Conservation (phyloP, 2,329 filamentous ascomycete genomes). For the Botrytis hyacinthi region DNA sequence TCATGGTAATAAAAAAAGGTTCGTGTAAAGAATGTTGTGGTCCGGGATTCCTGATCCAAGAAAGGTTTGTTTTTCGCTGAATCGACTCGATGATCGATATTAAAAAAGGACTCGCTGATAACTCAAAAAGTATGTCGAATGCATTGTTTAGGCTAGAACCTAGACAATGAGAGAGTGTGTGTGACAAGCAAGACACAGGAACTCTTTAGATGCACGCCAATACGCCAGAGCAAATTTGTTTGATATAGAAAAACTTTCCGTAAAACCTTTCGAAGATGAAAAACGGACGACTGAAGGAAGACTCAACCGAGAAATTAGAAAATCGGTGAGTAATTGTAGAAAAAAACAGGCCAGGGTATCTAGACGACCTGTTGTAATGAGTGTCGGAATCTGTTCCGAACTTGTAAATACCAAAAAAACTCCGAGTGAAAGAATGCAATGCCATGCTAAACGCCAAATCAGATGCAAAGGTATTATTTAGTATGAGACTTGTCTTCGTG, state of each 20-base stretch:
- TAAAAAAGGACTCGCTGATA: conserved; percentile 26
- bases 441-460: conserved; percentile 31
- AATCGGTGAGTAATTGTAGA: conserved; percentile 9
- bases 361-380: conserved; percentile 19
- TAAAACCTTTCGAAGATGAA: conserved; percentile 17
- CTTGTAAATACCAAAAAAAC: conserved; percentile 14
- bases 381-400: conserved; percentile 16
- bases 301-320: conserved; percentile 13
- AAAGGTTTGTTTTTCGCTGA: conserved; percentile 27
- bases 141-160: conserved; percentile 23
- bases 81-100: conserved; percentile 25
- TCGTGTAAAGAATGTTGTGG: conserved; percentile 28
- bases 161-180: neutral
- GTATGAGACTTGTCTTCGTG: conserved; percentile 64
- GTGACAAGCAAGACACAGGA: neutral
- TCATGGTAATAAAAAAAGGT: conserved; percentile 19
- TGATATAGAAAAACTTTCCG: conserved; percentile 27
- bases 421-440: conserved; percentile 20
- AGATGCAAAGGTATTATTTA: conserved; percentile 41
- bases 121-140: conserved; percentile 35
- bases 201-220: conserved; percentile 31
- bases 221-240: conserved; percentile 33
- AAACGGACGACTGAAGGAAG: conserved; percentile 13
- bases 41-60: conserved; percentile 39
- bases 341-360: conserved; percentile 19